Conservation (phyloP, 2,329 filamentous ascomycete species). For the Sporothrix globosa region DNA sequence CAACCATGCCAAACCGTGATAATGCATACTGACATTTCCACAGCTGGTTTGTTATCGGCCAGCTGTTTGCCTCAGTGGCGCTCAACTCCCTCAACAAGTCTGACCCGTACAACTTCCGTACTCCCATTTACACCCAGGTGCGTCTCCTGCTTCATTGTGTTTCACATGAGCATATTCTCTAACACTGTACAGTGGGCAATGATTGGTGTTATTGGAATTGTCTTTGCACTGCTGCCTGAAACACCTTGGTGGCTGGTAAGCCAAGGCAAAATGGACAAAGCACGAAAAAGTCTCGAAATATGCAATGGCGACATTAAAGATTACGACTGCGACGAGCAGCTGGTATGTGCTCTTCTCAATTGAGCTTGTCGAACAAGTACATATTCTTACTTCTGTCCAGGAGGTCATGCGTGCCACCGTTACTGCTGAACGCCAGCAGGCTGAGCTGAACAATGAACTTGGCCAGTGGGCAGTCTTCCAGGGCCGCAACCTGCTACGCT, state of each 20-base stretch:
- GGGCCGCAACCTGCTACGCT: conserved; percentile 46
- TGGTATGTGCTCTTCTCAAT: conserved; percentile 36
- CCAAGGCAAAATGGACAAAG: conserved; percentile 42
- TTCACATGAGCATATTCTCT: too few relatives aligned
- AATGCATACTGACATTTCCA: neutral
- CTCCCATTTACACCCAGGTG: conserved; percentile 46
- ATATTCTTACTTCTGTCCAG: conserved; percentile 32
- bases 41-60: conserved; percentile 49
- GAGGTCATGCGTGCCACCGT: conserved; percentile 45
- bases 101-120: conserved; percentile 44
- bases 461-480: conserved; percentile 45
- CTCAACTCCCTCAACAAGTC: conserved; percentile 43
- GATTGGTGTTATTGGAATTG: conserved; percentile 45
- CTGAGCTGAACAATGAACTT: conserved; percentile 40
- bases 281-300: conserved; percentile 40
- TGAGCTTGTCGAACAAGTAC: too few relatives aligned
- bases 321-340: conserved; percentile 43
- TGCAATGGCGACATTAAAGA: conserved; percentile 42
- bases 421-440: conserved; percentile 41
- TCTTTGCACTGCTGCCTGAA: conserved; percentile 46
- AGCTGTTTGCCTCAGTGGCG: conserved; percentile 49
- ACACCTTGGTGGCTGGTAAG: conserved; percentile 47
- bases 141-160: neutral
- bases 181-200: conserved; percentile 45
- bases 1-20: neutral